Conservation (phyloP, 176 grass and related monocot species). For the Triticum turgidum region DNA sequence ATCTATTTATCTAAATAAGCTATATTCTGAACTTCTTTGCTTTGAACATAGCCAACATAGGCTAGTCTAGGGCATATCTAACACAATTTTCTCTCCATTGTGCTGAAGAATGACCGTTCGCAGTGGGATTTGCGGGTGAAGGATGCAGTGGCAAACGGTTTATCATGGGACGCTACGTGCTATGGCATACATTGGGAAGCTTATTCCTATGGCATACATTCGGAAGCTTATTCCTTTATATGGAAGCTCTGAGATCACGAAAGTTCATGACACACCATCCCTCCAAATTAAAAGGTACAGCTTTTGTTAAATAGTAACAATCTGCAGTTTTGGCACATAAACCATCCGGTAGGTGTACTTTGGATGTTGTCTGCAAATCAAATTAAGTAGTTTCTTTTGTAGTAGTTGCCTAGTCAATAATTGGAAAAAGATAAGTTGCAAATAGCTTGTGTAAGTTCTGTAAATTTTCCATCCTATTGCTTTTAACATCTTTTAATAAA, state of each 20-base stretch:
- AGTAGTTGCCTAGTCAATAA: neutral
- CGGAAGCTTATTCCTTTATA: neutral
- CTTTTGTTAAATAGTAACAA: neutral
- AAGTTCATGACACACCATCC: neutral
- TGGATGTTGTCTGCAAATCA: neutral
- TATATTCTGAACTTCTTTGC: constrained; percentile 10
- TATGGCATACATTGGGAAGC: constrained; percentile 35
- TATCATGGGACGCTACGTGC: constrained; percentile 30
- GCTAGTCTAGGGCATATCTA: neutral
- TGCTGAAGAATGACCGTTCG: constrained; percentile 41
- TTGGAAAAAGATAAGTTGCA: too few relatives aligned
- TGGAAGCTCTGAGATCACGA: constrained; percentile 25
- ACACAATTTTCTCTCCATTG: constrained; percentile 8
- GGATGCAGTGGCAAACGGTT: constrained; percentile 49
- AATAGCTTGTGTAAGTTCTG: too few relatives aligned
- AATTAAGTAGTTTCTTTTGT: too few relatives aligned
- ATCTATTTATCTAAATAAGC: neutral
- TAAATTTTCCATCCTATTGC: neutral
- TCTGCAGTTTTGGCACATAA: neutral
- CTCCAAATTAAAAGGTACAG: neutral
- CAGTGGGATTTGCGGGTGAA: constrained; percentile 36
- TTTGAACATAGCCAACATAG: neutral
- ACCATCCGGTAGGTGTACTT: neutral
- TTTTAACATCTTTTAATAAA: neutral
- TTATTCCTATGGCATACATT: constrained; percentile 13